Evolutionary conservation across 768 basidiomycete species (phyloP), one percentile per base, ranked within the genome.

Genomic region (Strobilomyces echinocephalus): DNA sequence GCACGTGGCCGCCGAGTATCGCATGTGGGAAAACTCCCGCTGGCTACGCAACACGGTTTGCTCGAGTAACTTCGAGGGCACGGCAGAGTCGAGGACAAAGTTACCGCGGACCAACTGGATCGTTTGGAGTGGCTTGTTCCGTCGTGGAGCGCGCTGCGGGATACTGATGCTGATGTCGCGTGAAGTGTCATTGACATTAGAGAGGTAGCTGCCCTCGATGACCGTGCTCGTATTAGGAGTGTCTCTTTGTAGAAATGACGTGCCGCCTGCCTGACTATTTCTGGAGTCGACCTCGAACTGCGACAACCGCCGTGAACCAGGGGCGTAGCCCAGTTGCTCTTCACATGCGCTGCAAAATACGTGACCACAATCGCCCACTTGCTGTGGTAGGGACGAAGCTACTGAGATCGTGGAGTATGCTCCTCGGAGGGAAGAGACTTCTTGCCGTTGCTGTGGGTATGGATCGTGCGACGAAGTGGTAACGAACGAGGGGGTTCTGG

Each of bases 51-150:
- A 71, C 6, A 83, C 74, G 61, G 89, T 92, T 78, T 91, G 83
- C 54, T 91, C 84, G 24, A 97, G 79, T 38, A 98, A 76, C 61
- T 93, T 95, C n/a, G 87, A 79, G 0, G 95, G 95, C 0, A 97
- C 93, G 0, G 88, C 80, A 12, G 87, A 83, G 72, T 97, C 94
- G 34, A 95, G 75, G 11, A 98, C 91, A 46, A 97, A 85, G 70
- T 98, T 97, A 8, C 95, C 95, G 56, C 91, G 88, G 71, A 90
- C 92, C 16, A 97, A 76, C 81, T 88, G 88, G 60, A 95, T 89
- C 65, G 83, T 84, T 76, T 97, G 97, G 68, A 93, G 83, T 0
- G 95, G 97, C 78, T 95, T 95, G 76, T 92, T 84, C 46, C 95
- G 74, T 46, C 95, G 74, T 0, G 92, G 87, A 1, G 97, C 88